Evolutionary conservation across 768 basidiomycete species (phyloP), one percentile per base, ranked within the genome.

Genomic region (Crucibulum laeve): DNA sequence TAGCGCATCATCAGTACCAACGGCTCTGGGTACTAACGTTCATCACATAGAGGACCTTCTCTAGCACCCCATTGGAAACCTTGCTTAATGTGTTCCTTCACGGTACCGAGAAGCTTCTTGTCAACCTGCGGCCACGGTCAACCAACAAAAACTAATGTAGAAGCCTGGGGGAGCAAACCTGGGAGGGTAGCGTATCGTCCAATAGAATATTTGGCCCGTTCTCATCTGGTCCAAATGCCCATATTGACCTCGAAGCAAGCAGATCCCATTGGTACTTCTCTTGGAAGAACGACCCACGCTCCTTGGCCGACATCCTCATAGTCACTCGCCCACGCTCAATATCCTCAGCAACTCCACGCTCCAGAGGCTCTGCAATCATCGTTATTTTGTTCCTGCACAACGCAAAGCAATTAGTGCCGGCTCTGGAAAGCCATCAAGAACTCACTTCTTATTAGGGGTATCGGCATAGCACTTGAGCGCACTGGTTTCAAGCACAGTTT

Each of bases 41-140:
- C 96, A 59, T 99, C 96, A 58, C 96, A 98, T 30, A 99, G 60
- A 28, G 96, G 96, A 5, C 96, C 96, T 71, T 99, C 96, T 39
- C 96, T 79, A 38, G 95, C 85, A 39, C 92, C 96, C 96, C 96
- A 98, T 59, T 96, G 96, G 83, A 99, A 99, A 25, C 96, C 96
- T 67, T 99, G 96, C 68, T 92, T 97, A 57, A 99, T 85, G 50
- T 92, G 87, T 52, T 98, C 95, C 66, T 83, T 94, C 43, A 97
- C 91, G 4, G 86, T 84, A 25, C 77, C 80, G 40, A 99, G 68
- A 41, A 93, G 55, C 61, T 94, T 97, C 67, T 96, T 96, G 68
- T 99, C 95, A 33, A 96, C 80, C 85, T 91, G 52, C 14, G 37
- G 5, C 5, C 42, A n/a, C 17, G 36, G 36, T 54, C 17, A 52